Evolutionary conservation across 2,329 filamentous ascomycete genomes (phyloP).

Genomic region (Colletotrichum sp.): DNA sequence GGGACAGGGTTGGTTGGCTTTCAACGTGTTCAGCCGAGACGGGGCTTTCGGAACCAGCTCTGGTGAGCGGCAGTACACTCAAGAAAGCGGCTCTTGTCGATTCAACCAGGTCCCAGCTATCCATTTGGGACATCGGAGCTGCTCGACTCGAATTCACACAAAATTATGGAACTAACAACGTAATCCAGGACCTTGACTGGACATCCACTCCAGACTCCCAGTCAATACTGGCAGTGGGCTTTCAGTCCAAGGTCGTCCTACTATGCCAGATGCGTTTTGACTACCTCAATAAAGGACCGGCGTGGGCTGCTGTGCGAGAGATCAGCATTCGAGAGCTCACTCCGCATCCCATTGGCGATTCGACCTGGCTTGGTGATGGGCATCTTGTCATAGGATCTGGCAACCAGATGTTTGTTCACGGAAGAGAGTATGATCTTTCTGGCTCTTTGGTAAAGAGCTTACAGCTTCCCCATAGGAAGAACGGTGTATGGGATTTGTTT

Average conservation of each 20-base stretch:
- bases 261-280: constrained; percentile 90
- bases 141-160: constrained; percentile 82
- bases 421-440: constrained; percentile 71
- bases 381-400: constrained; percentile 87
- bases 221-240: constrained; percentile 90
- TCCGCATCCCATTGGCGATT: constrained; percentile 90
- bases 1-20: constrained; percentile 76
- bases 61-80: constrained; percentile 85
- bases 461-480: constrained; percentile 51
- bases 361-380: constrained; percentile 86
- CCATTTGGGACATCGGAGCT: constrained; percentile 89
- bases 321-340: constrained; percentile 82
- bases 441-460: constrained; percentile 61
- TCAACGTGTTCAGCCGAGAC: constrained; percentile 83
- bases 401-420: constrained; percentile 88
- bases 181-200: constrained; percentile 90
- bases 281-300: constrained; percentile 86
- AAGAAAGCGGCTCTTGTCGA: constrained; percentile 88
- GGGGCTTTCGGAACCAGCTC: constrained; percentile 70
- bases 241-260: constrained; percentile 82
- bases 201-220: constrained; percentile 89
- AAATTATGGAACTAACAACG: constrained; percentile 72
- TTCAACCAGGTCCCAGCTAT: constrained; percentile 72
- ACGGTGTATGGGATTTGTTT: constrained; percentile 72
- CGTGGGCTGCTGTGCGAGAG: constrained; percentile 85